Evolutionary conservation across 1,284 basidiomycete genomes (phyloP).

Genomic region (Malassezia japonica): DNA sequence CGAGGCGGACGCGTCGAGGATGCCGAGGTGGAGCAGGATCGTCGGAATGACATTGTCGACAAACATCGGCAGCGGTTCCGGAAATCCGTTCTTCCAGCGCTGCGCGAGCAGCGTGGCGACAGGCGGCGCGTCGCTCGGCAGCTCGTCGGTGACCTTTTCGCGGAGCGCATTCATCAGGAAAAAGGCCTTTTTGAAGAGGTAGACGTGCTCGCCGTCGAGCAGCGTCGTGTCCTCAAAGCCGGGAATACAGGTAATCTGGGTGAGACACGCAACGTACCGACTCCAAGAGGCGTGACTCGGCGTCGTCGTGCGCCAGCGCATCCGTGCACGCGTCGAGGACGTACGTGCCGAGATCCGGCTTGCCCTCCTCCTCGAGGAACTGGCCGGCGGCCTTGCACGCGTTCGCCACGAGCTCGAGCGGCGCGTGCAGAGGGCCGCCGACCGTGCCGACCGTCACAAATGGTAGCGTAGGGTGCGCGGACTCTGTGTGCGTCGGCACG

Average conservation of each 20-base stretch:
- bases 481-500: constrained; percentile 53
- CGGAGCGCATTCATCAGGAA: constrained; percentile 65
- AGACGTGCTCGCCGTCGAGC: constrained; percentile 51
- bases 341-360: constrained; percentile 64
- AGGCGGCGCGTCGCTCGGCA: background rate
- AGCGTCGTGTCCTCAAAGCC: constrained; percentile 34
- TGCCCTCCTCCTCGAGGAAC: constrained; percentile 57
- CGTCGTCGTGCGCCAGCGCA: constrained; percentile 45
- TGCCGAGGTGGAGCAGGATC: constrained; percentile 64
- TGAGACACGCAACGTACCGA: too few species aligned
- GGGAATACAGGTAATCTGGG: too few species aligned
- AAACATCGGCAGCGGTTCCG: constrained; percentile 59
- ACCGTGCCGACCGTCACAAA: constrained; percentile 63
- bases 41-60: constrained; percentile 79
- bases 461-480: constrained; percentile 60
- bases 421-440: constrained; percentile 63
- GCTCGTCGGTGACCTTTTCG: constrained; percentile 50
- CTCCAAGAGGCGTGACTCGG: constrained; percentile 9
- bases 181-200: constrained; percentile 78
- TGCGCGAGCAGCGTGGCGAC: background rate
- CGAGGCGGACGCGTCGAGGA: constrained; percentile 58
- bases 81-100: background rate
- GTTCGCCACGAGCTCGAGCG: constrained; percentile 60
- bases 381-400: constrained; percentile 65
- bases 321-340: constrained; percentile 60